These are phyloP conservation scores for Euclidium syriacum DNA, from an alignment of 345 rosid species.

Conservation along the genomic window DNA sequence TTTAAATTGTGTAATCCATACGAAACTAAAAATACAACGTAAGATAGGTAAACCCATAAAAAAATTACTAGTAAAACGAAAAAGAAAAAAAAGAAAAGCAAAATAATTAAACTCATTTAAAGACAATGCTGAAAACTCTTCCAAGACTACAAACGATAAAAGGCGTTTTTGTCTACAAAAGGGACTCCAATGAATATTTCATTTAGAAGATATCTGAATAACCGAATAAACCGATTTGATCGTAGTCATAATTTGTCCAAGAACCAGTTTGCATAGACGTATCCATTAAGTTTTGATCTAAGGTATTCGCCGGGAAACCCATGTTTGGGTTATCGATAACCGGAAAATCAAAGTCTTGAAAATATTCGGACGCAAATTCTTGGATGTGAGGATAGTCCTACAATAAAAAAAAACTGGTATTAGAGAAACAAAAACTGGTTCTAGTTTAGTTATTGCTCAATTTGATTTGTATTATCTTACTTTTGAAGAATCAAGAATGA, in stretches of 20 bases:
- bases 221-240: conserved; percentile 28
- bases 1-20: neutral
- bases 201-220: conserved; percentile 6
- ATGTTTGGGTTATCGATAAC: conserved; percentile 9
- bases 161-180: conserved; percentile 21
- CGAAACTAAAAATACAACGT: neutral
- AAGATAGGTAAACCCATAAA: neutral
- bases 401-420: neutral
- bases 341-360: conserved; percentile 39
- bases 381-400: conserved; percentile 60
- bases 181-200: neutral
- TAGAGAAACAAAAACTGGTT: neutral
- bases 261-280: conserved; percentile 33
- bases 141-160: conserved; percentile 18
- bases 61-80: neutral
- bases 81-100: neutral
- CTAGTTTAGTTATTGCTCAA: neutral
- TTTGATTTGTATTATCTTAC: conserved; percentile 19
- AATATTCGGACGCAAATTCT: conserved; percentile 31
- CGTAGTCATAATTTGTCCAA: conserved; percentile 41
- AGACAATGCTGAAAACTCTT: conserved; percentile 5
- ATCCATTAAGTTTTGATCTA: conserved; percentile 42
- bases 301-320: conserved; percentile 42
- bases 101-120: neutral
- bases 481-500: conserved; percentile 84